Evolutionary conservation across 164 flowering plant species (phyloP), one percentile per base, ranked within the genome.

Genomic region (Stephania yunnanensis): DNA sequence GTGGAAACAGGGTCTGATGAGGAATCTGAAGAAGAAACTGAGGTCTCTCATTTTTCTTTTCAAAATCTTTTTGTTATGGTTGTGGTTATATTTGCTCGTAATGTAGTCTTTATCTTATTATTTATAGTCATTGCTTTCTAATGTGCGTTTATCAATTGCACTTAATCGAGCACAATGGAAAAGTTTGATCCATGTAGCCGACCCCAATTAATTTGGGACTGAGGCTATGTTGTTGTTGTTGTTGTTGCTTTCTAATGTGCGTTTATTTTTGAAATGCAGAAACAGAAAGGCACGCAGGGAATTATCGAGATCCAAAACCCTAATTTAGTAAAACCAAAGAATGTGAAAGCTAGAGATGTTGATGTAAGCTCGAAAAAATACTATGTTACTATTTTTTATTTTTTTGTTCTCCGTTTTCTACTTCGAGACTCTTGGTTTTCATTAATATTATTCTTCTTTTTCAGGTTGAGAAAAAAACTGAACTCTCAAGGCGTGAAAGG

Each of bases 281-380:
- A 88, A 82, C 79, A 78, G 78, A 93, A 93, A 78, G 98, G 97
- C 36, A 83, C 89, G 17, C 81, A 91, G 78, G 93, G 97, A 71
- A 52, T 94, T 67, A 94, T 94, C 73, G 85, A 92, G 84, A 86
- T 92, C 75, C 88, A 91, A 53, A 94, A 94, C 82, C 98, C 98
- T 68, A 94, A 92, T 83, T 75, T 92, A 83, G 94, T 79, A 11
- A 91, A 89, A 82, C 78, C 85, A 30, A 94, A 91, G 87, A 89
- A 75, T 72, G 7, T 92, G 87, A 94, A 90, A 87, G 98, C 98
- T 46, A 91, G 78, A 75, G 87, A 92, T 82, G 76, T 83, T 78
- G 97, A 92, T 83, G 95, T 92, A 81, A 84, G 89, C 78, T 71
- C 58, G 29, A 10, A 17, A 48, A 15, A 71, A 50, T 71, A 71